A percentile compares a stretch with the other conserved stretches of the same genome.
These are phyloP conservation scores for Nicotiana rustica DNA, from an alignment of 305 asterid genomes.

Conservation along the genomic window DNA sequence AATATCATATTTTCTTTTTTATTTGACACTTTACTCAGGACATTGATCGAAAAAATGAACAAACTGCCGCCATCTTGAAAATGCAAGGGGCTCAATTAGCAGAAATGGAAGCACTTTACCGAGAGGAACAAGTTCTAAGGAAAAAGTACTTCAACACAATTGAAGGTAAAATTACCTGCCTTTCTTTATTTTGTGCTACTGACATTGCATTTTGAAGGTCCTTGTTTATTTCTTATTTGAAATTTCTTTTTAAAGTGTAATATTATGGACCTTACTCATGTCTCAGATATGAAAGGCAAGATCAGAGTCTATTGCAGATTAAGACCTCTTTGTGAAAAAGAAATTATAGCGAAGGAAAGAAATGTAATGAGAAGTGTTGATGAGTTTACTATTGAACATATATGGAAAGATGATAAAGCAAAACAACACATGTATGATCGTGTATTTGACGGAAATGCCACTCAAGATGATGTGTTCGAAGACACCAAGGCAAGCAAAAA, in stretches of 20 bases:
- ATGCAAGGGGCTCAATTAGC: constrained; percentile 97
- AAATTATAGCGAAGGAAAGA: constrained; percentile 68
- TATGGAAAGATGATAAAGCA: constrained; percentile 80
- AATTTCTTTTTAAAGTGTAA: constrained; percentile 35
- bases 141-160: constrained; percentile 87
- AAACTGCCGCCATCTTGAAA: constrained; percentile 89
- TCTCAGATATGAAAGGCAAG: constrained; percentile 93
- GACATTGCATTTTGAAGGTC: constrained; percentile 13
- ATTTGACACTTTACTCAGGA: constrained; percentile 55
- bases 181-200: constrained; percentile 22
- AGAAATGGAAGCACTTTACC: constrained; percentile 93
- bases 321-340: constrained; percentile 89
- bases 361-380: constrained; percentile 66
- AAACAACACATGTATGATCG: constrained; percentile 93
- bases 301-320: constrained; percentile 90
- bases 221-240: background rate
- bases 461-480: constrained; percentile 90
- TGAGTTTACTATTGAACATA: constrained; percentile 91
- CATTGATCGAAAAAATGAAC: constrained; percentile 91
- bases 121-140: constrained; percentile 90
- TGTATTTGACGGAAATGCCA: constrained; percentile 80
- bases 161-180: constrained; percentile 63
- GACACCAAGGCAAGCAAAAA: constrained; percentile 84
- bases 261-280: constrained; percentile 35
- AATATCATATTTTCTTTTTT: background rate